Evolutionary conservation across 352 stramenopile species (phyloP), one percentile per base, ranked within the genome.

Genomic region (Thalassiosira hispida): DNA sequence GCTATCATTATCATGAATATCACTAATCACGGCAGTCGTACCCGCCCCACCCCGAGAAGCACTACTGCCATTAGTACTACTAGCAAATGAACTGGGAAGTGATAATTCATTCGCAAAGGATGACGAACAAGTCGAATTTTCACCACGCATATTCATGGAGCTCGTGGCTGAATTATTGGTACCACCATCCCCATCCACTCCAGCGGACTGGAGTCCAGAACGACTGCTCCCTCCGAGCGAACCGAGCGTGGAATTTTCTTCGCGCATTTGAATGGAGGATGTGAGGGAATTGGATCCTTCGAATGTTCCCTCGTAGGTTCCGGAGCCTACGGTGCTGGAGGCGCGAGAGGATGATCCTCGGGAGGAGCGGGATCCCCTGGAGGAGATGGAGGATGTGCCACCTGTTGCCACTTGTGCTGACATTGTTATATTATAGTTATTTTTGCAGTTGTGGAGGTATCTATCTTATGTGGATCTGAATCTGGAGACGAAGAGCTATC

Each of bases 301-400:
- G 46, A 9, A 55, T 55, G 51, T 60, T 3, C 51, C 51, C 40
- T 55, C 46, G 46, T 55, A 55, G 3, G 51, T 60, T 3, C 51
- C 51, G 5, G 40, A 47, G 7, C 40, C 40, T 14, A 47, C n/a
- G 40, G 4, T 20, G 8, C 40, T 47, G 40, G n/a, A n/a, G n/a
- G n/a, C n/a, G n/a, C n/a, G n/a, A n/a, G n/a, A n/a, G n/a, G n/a
- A n/a, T n/a, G n/a, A n/a, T n/a, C 33, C 33, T 42, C 33, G 5
- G 33, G 33, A 42, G 33, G n/a, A n/a, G n/a, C n/a, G n/a, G n/a
- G n/a, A n/a, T n/a, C n/a, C n/a, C n/a, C 33, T 42, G 33, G 33
- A 42, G 33, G 33, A 42, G 33, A 42, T 42, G 33, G 33, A 42
- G 33, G 33, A 42, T 42, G 33, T 42, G 33, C n/a, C n/a, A n/a